Percentiles rank a stretch among this genome's conserved stretches.
Conservation (phyloP, 2,329 filamentous ascomycete species). For the Atkinsonella texensis region DNA sequence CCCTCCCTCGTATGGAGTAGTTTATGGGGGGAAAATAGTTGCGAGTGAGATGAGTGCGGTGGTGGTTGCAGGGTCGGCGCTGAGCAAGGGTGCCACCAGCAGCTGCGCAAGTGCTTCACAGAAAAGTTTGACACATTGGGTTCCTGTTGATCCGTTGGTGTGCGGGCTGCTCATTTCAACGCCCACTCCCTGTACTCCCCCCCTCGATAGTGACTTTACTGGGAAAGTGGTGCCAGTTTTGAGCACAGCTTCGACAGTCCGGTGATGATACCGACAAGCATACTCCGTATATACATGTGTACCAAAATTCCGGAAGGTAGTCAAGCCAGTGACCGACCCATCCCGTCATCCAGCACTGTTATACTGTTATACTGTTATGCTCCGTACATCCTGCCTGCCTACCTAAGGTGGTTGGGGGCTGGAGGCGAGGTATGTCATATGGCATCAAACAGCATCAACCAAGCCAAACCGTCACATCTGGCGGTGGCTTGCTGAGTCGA, state of each 20-base stretch:
- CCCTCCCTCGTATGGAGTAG: conserved; percentile 1
- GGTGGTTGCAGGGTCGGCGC: conserved; percentile 9
- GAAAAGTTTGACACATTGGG: conserved; percentile 6
- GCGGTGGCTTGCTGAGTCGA: background rate
- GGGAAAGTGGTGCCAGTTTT: conserved; percentile 4
- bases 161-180: conserved; percentile 2
- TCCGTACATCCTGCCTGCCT: background rate
- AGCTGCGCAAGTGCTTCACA: conserved; percentile 7
- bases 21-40: conserved; percentile 6
- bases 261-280: background rate
- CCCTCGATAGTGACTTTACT: conserved; percentile 3
- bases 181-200: conserved; percentile 3
- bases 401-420: conserved; percentile 1
- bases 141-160: conserved; percentile 4
- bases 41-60: conserved; percentile 3
- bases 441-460: conserved; percentile 3
- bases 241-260: conserved; percentile 1
- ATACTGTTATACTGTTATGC: background rate
- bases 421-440: background rate
- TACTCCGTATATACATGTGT: too few species aligned
- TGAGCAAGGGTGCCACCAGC: conserved; percentile 9
- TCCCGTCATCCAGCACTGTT: background rate
- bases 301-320: too few species aligned
- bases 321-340: too few species aligned
- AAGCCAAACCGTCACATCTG: conserved; percentile 5